Evolutionary conservation across 225 moss, liverwort and hornwort genomes (phyloP), one percentile per base, ranked within the genome.

Genomic region (Ulota crispa): DNA sequence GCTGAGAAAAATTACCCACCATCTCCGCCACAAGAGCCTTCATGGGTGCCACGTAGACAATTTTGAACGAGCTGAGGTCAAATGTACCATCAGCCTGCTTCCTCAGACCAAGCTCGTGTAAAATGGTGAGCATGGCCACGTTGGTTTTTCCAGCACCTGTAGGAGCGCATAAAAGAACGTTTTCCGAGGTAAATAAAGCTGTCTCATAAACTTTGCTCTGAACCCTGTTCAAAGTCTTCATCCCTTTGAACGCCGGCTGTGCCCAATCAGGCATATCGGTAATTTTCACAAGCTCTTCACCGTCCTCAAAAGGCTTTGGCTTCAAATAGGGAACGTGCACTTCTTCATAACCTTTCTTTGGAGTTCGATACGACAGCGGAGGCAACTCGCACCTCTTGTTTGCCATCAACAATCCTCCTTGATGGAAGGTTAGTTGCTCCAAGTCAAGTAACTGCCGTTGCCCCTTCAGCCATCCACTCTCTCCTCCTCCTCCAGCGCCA

Each of bases 141-240:
- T 96, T 96, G 10, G 96, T 96, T 79, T 96, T 96, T 64, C 96
- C 96, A 76, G 96, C 96, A 76, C 96, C 96, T 52, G 96, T 96
- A n/a, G 96, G 96, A 65, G 96, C 96, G 83, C 96, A 96, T 21
- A 96, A 87, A 24, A 96, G 90, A 28, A 96, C 19, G 63, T 96
- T 96, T 32, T 92, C 96, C 27, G 95, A 88, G 57, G 94, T 93
- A 67, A 95, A 95, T 8, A 96, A 80, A 2, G 96, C 96, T 24
- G 93, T 90, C 79, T 96, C 94, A 68, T 96, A 96, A 37, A 96
- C 96, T 81, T 80, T 96, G 86, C 96, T 96, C 82, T 96, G 96
- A 34, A 96, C 96, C 83, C 96, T 92, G 50, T 96, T 96, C 83
- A 96, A 89, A 1, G 90, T 87, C 75, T 89, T 96, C 94, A 96